phyloP scores from a whole-genome alignment of 805 yeast genomes.

The Nakazawaea populi region DNA sequence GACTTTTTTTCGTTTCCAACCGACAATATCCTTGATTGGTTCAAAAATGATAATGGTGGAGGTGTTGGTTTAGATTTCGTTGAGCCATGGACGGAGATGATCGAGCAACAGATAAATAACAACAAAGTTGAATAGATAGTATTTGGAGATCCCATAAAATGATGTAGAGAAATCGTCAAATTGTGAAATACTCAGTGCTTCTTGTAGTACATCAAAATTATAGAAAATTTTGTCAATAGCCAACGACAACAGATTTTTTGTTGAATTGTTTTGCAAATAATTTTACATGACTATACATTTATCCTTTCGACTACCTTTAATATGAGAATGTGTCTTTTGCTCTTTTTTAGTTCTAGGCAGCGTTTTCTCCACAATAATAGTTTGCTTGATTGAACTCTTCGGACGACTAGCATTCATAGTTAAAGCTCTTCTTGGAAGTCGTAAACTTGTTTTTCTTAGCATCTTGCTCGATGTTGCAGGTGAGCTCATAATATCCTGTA shows the following conservation, averaged over 20 bases:
- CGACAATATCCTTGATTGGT: constrained; percentile 42
- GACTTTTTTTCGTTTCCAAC: constrained; percentile 27
- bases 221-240: background rate
- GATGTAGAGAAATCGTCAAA: no score
- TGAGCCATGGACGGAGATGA: constrained; percentile 77
- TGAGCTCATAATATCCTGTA: background rate
- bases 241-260: no score
- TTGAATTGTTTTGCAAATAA: background rate
- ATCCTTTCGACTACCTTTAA: background rate
- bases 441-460: background rate
- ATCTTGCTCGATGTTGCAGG: background rate
- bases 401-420: background rate
- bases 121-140: background rate
- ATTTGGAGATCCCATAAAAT: background rate
- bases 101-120: constrained; percentile 52
- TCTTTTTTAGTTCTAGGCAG: background rate
- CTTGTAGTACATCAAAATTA: no score
- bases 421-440: background rate
- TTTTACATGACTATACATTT: constrained; percentile 3
- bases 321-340: background rate
- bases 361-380: background rate
- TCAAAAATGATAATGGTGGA: constrained; percentile 31
- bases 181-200: no score
- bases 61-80: constrained; percentile 54
- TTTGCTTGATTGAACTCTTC: background rate